These are phyloP conservation scores for Parietaria judaica DNA, from an alignment of 306 rosid genomes.

Conservation along the genomic window DNA sequence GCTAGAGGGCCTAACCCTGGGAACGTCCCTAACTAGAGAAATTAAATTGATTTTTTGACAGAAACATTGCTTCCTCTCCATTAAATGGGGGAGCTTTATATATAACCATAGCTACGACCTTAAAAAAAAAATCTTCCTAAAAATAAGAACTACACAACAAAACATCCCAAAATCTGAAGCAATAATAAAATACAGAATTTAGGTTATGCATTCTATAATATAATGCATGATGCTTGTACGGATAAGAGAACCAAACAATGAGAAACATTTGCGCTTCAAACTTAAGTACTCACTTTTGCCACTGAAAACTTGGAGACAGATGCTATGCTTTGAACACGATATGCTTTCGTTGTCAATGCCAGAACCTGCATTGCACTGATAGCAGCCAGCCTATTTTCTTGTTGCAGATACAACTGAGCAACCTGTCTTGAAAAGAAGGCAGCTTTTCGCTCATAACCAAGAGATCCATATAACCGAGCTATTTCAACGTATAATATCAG, in stretches of 20 bases:
- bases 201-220: no score
- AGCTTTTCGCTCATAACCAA: conserved; percentile 93
- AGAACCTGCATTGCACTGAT: conserved; percentile 98
- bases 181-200: no score
- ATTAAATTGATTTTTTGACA: no score
- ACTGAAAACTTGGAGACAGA: conserved; percentile 34
- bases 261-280: conserved; percentile 10
- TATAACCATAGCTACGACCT: no score
- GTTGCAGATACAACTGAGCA: conserved; percentile 92
- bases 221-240: neutral
- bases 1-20: no score
- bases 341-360: conserved; percentile 93
- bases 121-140: no score
- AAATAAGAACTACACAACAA: no score
- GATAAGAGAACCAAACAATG: neutral
- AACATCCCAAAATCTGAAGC: no score
- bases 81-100: no score
- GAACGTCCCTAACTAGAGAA: no score
- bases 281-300: conserved; percentile 54
- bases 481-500: conserved; percentile 78
- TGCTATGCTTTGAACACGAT: conserved; percentile 90
- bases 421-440: conserved; percentile 96
- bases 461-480: conserved; percentile 92
- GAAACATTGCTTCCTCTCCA: no score
- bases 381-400: conserved; percentile 87